Evolutionary conservation across 2,329 filamentous ascomycete species (phyloP).

Genomic region (Simplicillium aogashimaense): DNA sequence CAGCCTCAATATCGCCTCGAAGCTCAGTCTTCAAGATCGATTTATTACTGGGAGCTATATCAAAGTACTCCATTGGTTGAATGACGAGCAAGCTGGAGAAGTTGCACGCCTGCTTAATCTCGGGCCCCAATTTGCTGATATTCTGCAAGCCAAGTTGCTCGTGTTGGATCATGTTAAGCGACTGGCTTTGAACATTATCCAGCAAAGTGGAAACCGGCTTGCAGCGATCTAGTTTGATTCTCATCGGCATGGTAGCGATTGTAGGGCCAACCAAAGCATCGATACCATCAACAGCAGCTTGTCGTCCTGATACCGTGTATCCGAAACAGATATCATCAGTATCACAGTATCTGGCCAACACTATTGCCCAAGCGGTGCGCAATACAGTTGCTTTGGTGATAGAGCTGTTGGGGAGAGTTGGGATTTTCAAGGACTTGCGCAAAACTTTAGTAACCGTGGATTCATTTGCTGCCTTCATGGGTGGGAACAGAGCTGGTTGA

Average conservation of each 20-base stretch:
- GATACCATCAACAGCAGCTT: constrained; percentile 33
- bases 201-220: not conserved
- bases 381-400: constrained; percentile 11
- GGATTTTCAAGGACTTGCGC: not conserved
- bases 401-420: not conserved
- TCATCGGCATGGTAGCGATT: constrained; percentile 50
- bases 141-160: constrained; percentile 1
- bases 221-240: constrained; percentile 23
- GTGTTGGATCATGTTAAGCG: constrained; percentile 12
- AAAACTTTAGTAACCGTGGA: constrained; percentile 4
- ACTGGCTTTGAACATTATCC: constrained; percentile 12
- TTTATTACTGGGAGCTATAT: not conserved
- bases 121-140: constrained; percentile 3
- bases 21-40: not conserved
- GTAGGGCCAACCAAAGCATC: constrained; percentile 50
- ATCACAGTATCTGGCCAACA: constrained; percentile 24
- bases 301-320: constrained; percentile 48
- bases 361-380: constrained; percentile 17
- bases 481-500: not conserved
- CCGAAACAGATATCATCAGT: constrained; percentile 38
- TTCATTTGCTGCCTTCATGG: not conserved
- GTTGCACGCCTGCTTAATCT: constrained; percentile 1
- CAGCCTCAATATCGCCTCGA: not conserved
- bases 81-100: constrained; percentile 6
- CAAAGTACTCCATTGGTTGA: constrained; percentile 1